Evolutionary conservation across 768 basidiomycete species (phyloP), one percentile per base, ranked within the genome.

Genomic region (Sporobolomyces phaffii): DNA sequence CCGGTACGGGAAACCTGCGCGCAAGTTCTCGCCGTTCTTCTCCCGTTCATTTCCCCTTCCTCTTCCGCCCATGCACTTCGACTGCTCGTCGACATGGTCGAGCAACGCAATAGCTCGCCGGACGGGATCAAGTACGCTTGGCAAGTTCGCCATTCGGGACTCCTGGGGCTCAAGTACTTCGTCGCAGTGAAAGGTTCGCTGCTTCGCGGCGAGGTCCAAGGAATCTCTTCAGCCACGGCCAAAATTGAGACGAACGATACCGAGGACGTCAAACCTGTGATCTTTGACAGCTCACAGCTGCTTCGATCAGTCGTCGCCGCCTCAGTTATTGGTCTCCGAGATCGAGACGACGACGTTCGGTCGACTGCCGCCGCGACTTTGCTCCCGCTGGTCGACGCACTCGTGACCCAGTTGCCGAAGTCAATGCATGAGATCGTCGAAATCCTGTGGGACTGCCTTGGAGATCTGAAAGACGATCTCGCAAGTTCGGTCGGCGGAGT

Each of bases 101-200:
- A 86, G 68, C 96, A 97, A 78, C 26, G 29, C 20, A 18, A 10
- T 20, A 29, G 43, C 6, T 33, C 60, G 7, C 77, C 59, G 17
- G 73, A 73, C 5, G 75, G 75, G 44, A 56, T 68, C 62, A 40
- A 66, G 33, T 90, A 93, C 77, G 83, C 91, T 10, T 99, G 96
- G 96, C 91, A 98, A 78, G 88, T 99, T 54, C 83, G 94, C 60
- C 96, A 99, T 80, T 93, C 96, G n/a, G 96, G 96, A 33, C 79
- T 99, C 65, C 83, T 98, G 13, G 96, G 96, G 1, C 86, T 99
- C 77, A 97, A 97, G 80, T 98, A 98, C 77, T 90, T 97, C 77
- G 92, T 98, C 41, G 96, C 94, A 18, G 96, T 98, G 22, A 81
- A 91, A 70, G 85, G 82, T 60, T 91, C 96, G 76, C 79, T 97